Base-by-base conservation (phyloP, 805 yeast genomes). In the Sungouiozyma ichnusensis region DNA sequence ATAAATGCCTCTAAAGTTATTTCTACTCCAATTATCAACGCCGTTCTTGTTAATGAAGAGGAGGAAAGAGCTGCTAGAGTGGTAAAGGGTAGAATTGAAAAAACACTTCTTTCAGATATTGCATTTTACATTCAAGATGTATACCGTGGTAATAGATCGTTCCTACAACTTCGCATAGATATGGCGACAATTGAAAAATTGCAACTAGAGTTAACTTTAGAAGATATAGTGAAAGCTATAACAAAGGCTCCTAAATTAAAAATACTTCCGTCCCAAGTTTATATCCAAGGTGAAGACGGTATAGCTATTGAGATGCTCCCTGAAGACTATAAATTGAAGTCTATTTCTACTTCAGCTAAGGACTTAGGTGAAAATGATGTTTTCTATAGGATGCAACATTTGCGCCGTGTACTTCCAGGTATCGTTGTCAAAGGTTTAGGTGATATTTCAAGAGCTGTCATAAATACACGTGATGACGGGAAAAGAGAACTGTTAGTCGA, bases 21-120 rank as follows among this genome's bases (percentile, higher is more conserved):
- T 53, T 85, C 95, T 5, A 92, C 98, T 6, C 98, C 98, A 1
- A 92, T 92, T 59, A 92, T 92, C 59, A 87, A 90, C 52, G 94
- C 97, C 2, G 87, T 83, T 8, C 71, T 92, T 51, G 97, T 88
- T 4, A 92, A 92, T 56, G 88, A 85, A 54, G 77, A 79, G 13
- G 98, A 92, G 63, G 97, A 90, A 67, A 82, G 95, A 59, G 97
- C 97, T 20, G 98, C 98, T 0, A 79, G 99, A 64, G 95, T 94
- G 51, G 98, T 92, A 27, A 92, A 92, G 66, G 99, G 99, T 41
- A 76, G 99, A 58, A 76, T 92, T 43, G 99, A 92, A 60, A 92
- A 90, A 68, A 92, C 98, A 0, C 64, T 81, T 41, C 66, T 92
- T 47, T 78, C 80, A 48, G 97, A 94, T 59, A 81, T 92, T 49